phyloP scores from a whole-genome alignment of 108 stramenopile genomes.

The Nitzschia sp. region DNA sequence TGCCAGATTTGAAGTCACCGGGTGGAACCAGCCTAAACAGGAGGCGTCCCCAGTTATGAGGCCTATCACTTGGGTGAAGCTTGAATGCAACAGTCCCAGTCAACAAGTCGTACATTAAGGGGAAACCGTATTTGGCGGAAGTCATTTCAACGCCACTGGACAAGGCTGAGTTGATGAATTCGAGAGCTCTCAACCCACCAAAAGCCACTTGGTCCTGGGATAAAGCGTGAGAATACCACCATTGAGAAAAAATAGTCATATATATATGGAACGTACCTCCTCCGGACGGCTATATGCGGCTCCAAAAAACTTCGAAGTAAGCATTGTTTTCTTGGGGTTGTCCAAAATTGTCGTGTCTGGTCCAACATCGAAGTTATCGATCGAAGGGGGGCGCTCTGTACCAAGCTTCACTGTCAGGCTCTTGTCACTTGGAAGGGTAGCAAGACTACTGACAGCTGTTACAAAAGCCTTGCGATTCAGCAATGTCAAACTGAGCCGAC shows the following conservation, averaged over 20 bases:
- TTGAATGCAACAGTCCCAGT: constrained; percentile 90
- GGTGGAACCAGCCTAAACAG: constrained; percentile 88
- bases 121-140: constrained; percentile 91
- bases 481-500: constrained; percentile 64
- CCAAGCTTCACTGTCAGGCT: constrained; percentile 76
- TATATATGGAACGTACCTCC: constrained; percentile 49
- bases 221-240: constrained; percentile 5
- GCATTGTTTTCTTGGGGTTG: constrained; percentile 85
- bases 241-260: neutral
- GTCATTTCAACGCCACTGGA: constrained; percentile 85
- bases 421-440: constrained; percentile 72
- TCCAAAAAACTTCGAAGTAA: constrained; percentile 85
- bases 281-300: constrained; percentile 85
- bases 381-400: constrained; percentile 69
- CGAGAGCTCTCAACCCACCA: constrained; percentile 84
- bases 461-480: constrained; percentile 85
- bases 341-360: constrained; percentile 81
- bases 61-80: constrained; percentile 90
- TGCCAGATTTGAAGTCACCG: constrained; percentile 81
- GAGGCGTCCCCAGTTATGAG: constrained; percentile 91
- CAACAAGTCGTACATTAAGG: constrained; percentile 92
- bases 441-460: constrained; percentile 78
- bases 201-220: constrained; percentile 78
- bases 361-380: constrained; percentile 83
- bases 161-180: constrained; percentile 82